A percentile compares a stretch with the other conserved stretches of the same genome.
phyloP scores from a whole-genome alignment of 2,329 filamentous ascomycete species.

The Basipetospora chlamydospora region DNA sequence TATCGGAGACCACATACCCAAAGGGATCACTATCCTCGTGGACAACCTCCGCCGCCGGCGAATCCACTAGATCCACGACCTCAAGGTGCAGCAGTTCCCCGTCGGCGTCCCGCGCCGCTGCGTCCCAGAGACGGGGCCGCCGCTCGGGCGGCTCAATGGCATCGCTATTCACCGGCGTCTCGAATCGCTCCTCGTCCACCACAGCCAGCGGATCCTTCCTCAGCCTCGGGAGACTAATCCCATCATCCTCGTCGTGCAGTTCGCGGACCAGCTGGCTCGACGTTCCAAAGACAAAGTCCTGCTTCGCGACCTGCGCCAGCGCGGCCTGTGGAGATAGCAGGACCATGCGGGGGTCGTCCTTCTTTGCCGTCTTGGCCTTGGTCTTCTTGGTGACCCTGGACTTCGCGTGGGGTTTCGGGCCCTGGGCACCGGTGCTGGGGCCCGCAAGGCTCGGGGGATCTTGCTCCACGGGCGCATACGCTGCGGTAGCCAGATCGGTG shows the following conservation, averaged over 20 bases:
- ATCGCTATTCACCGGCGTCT: slow-evolving; percentile 23
- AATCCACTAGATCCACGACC: slow-evolving; percentile 42
- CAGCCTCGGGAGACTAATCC: neutral
- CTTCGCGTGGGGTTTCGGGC: no score
- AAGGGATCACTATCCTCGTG: slow-evolving; percentile 21
- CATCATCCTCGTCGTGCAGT: slow-evolving; percentile 42
- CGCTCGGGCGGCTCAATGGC: slow-evolving; percentile 17
- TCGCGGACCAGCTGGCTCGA: slow-evolving; percentile 68
- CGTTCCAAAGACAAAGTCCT: slow-evolving; percentile 74
- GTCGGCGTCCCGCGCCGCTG: slow-evolving; percentile 50
- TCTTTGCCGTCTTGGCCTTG: slow-evolving; percentile 20
- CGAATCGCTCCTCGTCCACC: slow-evolving; percentile 23
- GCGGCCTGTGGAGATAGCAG: slow-evolving; percentile 58
- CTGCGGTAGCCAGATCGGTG: slow-evolving; percentile 61
- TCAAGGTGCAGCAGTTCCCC: slow-evolving; percentile 51
- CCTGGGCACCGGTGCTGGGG: no score
- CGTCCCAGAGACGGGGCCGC: slow-evolving; percentile 48
- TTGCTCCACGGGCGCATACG: slow-evolving; percentile 33
- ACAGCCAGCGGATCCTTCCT: slow-evolving; percentile 10
- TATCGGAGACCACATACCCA: slow-evolving; percentile 16
- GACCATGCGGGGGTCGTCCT: slow-evolving; percentile 14
- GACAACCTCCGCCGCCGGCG: slow-evolving; percentile 15
- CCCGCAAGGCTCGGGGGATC: slow-evolving; percentile 15
- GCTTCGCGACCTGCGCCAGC: slow-evolving; percentile 46
- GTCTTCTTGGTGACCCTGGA: slow-evolving; percentile 10